These are phyloP conservation scores for Sarocladium strictum DNA, from an alignment of 2,329 filamentous ascomycete species.

Conservation along the genomic window DNA sequence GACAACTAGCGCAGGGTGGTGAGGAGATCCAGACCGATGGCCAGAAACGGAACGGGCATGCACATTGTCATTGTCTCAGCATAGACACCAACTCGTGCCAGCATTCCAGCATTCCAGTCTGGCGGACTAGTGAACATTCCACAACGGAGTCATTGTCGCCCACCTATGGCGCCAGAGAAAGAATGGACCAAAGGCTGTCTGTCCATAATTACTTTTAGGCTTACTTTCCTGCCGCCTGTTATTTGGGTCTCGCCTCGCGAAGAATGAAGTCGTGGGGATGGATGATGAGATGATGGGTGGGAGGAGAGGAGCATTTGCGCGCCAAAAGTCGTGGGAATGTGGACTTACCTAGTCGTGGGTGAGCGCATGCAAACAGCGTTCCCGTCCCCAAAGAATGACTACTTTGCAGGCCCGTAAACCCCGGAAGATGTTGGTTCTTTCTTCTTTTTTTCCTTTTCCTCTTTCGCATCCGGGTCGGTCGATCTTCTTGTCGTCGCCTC, in stretches of 20 bases:
- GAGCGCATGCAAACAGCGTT: conserved; percentile 1
- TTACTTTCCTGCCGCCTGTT: background rate
- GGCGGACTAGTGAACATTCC: conserved; percentile 20
- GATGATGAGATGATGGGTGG: background rate
- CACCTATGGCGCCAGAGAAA: conserved; percentile 1
- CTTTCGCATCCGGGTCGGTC: background rate
- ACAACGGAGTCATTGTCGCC: conserved; percentile 26
- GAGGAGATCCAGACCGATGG: background rate
- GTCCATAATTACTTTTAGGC: background rate
- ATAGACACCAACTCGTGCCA: conserved; percentile 10
- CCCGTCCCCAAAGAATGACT: conserved; percentile 1
- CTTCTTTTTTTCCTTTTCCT: background rate
- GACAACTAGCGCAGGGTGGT: background rate
- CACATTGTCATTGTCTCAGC: conserved; percentile 31
- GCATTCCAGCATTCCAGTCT: conserved; percentile 31
- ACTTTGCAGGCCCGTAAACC: background rate
- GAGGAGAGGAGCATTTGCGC: background rate
- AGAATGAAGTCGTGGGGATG: conserved; percentile 1
- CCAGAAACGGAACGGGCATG: background rate
- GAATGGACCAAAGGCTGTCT: conserved; percentile 6
- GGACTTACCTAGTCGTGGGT: background rate
- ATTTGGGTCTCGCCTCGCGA: background rate
- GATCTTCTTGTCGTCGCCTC: background rate
- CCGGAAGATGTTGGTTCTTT: background rate
- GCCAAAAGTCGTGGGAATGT: conserved; percentile 1